Percentiles rank a stretch among this genome's conserved stretches.
These are phyloP conservation scores for Scleroderma citrinum DNA, from an alignment of 768 basidiomycete species.

Conservation along the genomic window DNA sequence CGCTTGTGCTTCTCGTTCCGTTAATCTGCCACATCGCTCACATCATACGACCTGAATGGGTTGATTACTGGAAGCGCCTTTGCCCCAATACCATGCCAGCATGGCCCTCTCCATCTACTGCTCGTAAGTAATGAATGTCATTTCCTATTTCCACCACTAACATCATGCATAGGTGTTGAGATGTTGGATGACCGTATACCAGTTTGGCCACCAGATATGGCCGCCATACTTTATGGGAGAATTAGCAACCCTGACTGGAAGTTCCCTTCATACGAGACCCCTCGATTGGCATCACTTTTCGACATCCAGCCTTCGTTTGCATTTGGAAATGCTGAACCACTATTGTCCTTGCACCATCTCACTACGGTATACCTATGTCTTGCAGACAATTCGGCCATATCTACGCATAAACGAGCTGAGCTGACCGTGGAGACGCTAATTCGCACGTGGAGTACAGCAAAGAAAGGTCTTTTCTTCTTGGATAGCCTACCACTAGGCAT, in stretches of 20 bases:
- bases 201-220: conserved; percentile 73
- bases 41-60: conserved; percentile 77
- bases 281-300: conserved; percentile 44
- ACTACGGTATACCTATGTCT: conserved; percentile 53
- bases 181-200: conserved; percentile 65
- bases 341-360: conserved; percentile 47
- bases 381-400: conserved; percentile 44
- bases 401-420: conserved; percentile 61
- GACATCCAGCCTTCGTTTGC: conserved; percentile 49
- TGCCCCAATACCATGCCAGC: conserved; percentile 54
- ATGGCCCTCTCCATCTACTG: conserved; percentile 50
- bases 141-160: conserved; percentile 8
- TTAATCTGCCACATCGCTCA: conserved; percentile 58
- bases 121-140: conserved; percentile 13
- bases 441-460: conserved; percentile 29
- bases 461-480: conserved; percentile 43
- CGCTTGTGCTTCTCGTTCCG: conserved; percentile 52
- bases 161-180: conserved; percentile 31
- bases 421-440: conserved; percentile 56
- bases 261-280: conserved; percentile 40
- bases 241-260: conserved; percentile 67
- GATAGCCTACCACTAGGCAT: conserved; percentile 62
- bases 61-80: conserved; percentile 86
- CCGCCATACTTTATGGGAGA: conserved; percentile 52
- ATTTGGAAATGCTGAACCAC: conserved; percentile 58